These are phyloP conservation scores for Globisporangium iwayamae DNA, from an alignment of 352 stramenopile species.

Conservation along the genomic window DNA sequence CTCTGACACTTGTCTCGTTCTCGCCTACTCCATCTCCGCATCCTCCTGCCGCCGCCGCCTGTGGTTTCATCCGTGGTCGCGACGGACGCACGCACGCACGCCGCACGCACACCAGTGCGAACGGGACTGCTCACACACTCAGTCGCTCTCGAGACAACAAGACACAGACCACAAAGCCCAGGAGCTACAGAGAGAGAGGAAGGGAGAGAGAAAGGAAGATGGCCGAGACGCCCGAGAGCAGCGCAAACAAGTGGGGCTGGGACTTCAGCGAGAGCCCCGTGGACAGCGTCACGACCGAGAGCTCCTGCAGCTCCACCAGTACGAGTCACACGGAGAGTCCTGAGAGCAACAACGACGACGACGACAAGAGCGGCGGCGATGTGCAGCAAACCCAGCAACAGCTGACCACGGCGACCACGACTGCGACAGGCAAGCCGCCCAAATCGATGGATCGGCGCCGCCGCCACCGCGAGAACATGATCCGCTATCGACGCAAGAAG, in stretches of 20 bases:
- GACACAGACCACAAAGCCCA: neutral
- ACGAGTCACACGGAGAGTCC: neutral
- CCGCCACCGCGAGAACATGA: conserved; percentile 46
- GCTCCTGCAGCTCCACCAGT: neutral
- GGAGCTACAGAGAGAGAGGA: neutral
- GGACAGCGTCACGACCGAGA: neutral
- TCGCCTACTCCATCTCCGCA: neutral
- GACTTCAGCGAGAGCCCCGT: neutral
- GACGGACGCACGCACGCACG: neutral
- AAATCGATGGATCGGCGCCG: conserved; percentile 9
- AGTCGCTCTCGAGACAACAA: no score
- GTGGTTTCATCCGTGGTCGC: neutral
- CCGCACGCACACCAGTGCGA: no score
- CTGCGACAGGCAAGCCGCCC: neutral
- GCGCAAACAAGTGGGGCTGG: neutral
- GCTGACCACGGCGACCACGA: neutral
- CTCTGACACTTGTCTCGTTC: neutral
- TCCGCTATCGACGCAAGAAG: conserved; percentile 43
- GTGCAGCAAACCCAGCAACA: neutral
- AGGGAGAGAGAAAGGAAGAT: neutral
- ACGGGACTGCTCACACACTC: no score
- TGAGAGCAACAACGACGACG: neutral
- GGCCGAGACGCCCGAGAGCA: neutral
- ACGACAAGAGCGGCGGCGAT: neutral
- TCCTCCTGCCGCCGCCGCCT: neutral